Evolutionary conservation across 345 rosid species (phyloP).

Genomic region (Abelmoschus esculentus): DNA sequence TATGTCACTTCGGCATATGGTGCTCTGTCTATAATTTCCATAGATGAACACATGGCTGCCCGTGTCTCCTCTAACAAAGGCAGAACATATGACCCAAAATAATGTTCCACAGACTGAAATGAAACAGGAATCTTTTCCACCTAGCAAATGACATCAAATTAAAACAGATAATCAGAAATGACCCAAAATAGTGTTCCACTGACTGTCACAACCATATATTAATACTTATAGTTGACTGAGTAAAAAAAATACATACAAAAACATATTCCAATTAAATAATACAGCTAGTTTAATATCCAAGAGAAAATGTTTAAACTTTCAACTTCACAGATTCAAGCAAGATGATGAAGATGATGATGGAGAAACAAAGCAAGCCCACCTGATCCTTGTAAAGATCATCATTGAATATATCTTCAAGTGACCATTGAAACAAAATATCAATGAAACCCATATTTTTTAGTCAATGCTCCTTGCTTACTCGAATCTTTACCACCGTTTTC

Average conservation of each 20-base stretch:
- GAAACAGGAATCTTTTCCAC: slow-evolving; percentile 28
- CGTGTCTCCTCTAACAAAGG: slow-evolving; percentile 50
- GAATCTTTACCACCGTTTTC: neutral
- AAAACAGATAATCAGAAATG: too few species aligned
- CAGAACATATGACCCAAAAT: slow-evolving; percentile 22
- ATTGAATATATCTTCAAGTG: slow-evolving; percentile 27
- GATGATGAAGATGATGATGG: neutral
- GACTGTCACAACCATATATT: neutral
- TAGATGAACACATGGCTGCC: slow-evolving; percentile 22
- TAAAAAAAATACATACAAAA: neutral
- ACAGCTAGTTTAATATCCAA: too few species aligned
- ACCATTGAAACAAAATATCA: slow-evolving; percentile 29
- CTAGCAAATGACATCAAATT: slow-evolving; percentile 10
- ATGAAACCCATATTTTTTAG: slow-evolving; percentile 3
- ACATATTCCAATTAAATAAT: too few species aligned
- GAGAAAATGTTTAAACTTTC: neutral
- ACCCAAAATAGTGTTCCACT: too few species aligned
- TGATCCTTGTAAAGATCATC: slow-evolving; percentile 23
- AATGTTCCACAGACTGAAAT: slow-evolving; percentile 24
- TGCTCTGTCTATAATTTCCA: slow-evolving; percentile 22
- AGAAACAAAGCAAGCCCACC: slow-evolving; percentile 16
- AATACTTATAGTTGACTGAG: neutral
- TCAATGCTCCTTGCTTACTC: neutral
- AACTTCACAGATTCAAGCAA: too few species aligned
- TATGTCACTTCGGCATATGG: slow-evolving; percentile 27